Base-by-base conservation (phyloP, 1,284 basidiomycete species). In the Exsudoporus floridanus region DNA sequence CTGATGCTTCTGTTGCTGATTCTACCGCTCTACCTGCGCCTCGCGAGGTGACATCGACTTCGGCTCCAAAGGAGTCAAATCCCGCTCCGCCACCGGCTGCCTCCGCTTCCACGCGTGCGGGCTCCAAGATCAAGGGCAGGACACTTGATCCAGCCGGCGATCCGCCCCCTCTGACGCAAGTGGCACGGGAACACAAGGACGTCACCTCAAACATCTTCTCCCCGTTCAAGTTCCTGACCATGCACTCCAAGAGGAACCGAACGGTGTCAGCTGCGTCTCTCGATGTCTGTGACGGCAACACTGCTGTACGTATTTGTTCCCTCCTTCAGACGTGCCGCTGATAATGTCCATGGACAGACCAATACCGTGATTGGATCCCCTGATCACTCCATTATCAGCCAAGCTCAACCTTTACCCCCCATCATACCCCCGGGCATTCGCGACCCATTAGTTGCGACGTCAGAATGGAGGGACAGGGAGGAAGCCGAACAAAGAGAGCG, bases 321-420 rank as follows among this genome's bases (percentile, higher is more conserved):
- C 4, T 41, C 27, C 46, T 44, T 23, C 46, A 33, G 8, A 43
- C 7, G 40, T 49, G 19, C 43, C 46, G 56, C 49, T 70, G 18
- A 65, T 49, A 23, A 37, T 31, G 5, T 18, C 9, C 13, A 31
- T 50, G 50, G 49, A 30, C 53, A 86, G 84, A 70, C 82, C 23
- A 90, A 83, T 60, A 88, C 88, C 14, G 79, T 86, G 35, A 66
- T 89, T 28, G 86, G 85, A 18, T 88, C 88, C 5, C 84, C 84
- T 6, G 86, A 83, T n/a, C 79, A 82, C 25, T 90, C 88, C 5
- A 76, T 81, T 57, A 71, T 82, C 56, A 83, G 84, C 58, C 77
- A 80, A 56, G 67, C 50, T 13, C 67, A 59, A 18, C 74, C 73
- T 14, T 70, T 79, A 12, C 78, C 79, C 35, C 79, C 78, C 0